Base-by-base conservation (phyloP, 495 filamentous ascomycete species). In the Tuber calosporum region DNA sequence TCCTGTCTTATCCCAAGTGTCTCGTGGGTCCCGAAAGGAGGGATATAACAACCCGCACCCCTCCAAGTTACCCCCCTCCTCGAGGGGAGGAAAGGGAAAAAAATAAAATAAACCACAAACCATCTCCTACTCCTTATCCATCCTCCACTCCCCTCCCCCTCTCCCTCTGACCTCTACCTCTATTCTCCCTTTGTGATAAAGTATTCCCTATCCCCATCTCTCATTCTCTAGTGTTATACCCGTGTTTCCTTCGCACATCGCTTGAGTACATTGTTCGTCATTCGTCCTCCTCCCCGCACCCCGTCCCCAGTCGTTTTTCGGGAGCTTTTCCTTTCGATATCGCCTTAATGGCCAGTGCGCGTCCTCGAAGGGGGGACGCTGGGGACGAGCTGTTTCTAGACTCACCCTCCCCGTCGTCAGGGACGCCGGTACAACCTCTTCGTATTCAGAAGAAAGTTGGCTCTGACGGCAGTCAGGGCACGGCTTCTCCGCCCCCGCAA, bases 351-450 rank as follows among this genome's bases (percentile, higher is more conserved):
- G 76, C 75, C 70, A 71, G 70, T 73, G 76, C 74, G 76, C 74
- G 75, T 37, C 53, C 76, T 48, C 75, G 76, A 73, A 73, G 70
- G 70, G 76, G 75, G 66, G 77, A 74, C 48, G 67, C 75, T 30
- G 72, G 58, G 43, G 90, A 91, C 75, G 92, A 94, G 85, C 88
- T 95, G 82, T 94, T 94, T 82, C 86, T 94, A 77, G 86, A 86
- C 77, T 84, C 87, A 62, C 79, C 78, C 2, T 40, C 69, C 66
- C 69, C 78, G 17, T 68, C 72, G 30, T 48, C 77, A 42, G 69
- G 15, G 36, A 71, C 93, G 58, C 90, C 90, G 3, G 87, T 97
- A 73, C 93, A 91, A 72, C 94, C 94, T 39, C 83, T 97, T 82
- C 88, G 93, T 76, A 96, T 97, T 80, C 89, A 88, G 85, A 96